Evolutionary conservation across 2,329 filamentous ascomycete species (phyloP), one percentile per base, ranked within the genome.

Genomic region (Pyricularia sp.): DNA sequence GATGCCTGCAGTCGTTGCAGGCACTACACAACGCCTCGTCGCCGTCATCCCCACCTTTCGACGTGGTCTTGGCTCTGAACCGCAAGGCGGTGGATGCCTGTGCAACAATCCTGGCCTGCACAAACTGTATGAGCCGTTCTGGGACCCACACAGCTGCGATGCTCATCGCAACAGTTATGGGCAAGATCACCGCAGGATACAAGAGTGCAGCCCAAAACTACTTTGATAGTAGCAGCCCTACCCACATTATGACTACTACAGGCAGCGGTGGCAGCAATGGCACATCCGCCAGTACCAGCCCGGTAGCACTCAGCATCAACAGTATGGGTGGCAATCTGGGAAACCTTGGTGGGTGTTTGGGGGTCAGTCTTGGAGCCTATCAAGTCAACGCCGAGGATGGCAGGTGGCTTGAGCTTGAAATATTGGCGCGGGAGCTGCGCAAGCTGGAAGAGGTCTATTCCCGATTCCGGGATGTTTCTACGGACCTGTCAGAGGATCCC

Each of bases 81-180:
- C 78, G 80, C 26, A 82, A 80, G 70, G 83, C 83, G 0, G 80
- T 85, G 14, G 81, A 83, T 61, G 79, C 77, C n/a, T 85, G 83
- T 70, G 78, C 79, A 0, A 75, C 77, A 1, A 82, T 85, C 80
- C 77, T 85, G 3, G 75, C 76, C 25, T 85, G 83, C 72, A 68
- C 75, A 0, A 75, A 76, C 28, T 85, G 83, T 73, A 80, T 84
- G 76, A 79, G 76, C 69, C 76, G 77, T 14, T 79, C 79, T 1
- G 81, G 79, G 1, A 79, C 78, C 3, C 80, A 82, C 65, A 83
- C 82, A 1, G 77, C 79, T 0, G 79, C 80, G 5, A 84, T 84
- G 82, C 77, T 85, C 0, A 77, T 85, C n/a, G 81, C 80, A 0
- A 84, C 82, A 0, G 76, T 85, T 25, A 79, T 85, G 23, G 79